Percentiles rank a stretch among this genome's conserved stretches.
Evolutionary conservation across 2,329 filamentous ascomycete species (phyloP).

Genomic region (Aureobasidium sp.): DNA sequence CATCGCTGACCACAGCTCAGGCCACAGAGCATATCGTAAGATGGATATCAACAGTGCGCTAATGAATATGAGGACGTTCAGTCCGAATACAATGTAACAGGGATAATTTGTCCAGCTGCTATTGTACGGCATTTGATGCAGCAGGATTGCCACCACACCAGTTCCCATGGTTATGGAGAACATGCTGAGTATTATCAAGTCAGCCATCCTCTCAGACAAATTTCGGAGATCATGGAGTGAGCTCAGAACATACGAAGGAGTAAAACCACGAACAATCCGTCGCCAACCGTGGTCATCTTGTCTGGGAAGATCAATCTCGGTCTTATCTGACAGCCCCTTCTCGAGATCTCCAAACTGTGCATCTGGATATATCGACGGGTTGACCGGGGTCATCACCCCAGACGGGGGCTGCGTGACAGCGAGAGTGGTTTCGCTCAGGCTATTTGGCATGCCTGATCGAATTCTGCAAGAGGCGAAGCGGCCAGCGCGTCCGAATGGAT

Average conservation of each 20-base stretch:
- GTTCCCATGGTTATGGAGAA: constrained; percentile 51
- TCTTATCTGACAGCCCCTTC: constrained; percentile 4
- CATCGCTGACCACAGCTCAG: constrained; percentile 60
- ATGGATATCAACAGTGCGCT: constrained; percentile 49
- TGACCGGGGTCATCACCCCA: constrained; percentile 11
- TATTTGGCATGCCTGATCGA: constrained; percentile 6
- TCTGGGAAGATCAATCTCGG: constrained; percentile 2
- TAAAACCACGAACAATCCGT: constrained; percentile 13
- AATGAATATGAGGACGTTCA: constrained; percentile 54
- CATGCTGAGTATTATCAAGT: constrained; percentile 18
- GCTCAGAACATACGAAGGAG: background rate
- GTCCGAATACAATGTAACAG: constrained; percentile 53
- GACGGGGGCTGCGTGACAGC: constrained; percentile 13
- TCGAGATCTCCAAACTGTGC: constrained; percentile 4
- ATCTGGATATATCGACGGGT: constrained; percentile 3
- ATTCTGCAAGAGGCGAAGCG: background rate
- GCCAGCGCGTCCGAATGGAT: constrained; percentile 12
- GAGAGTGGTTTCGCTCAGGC: constrained; percentile 12
- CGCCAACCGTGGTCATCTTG: constrained; percentile 14
- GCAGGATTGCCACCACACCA: constrained; percentile 57
- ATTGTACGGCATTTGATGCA: constrained; percentile 57
- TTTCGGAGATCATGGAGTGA: background rate
- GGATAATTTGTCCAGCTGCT: constrained; percentile 52
- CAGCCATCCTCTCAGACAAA: background rate
- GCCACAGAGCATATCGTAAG: constrained; percentile 58